Conservation (phyloP, 75 land plant genomes). For the Cryptomeria japonica region DNA sequence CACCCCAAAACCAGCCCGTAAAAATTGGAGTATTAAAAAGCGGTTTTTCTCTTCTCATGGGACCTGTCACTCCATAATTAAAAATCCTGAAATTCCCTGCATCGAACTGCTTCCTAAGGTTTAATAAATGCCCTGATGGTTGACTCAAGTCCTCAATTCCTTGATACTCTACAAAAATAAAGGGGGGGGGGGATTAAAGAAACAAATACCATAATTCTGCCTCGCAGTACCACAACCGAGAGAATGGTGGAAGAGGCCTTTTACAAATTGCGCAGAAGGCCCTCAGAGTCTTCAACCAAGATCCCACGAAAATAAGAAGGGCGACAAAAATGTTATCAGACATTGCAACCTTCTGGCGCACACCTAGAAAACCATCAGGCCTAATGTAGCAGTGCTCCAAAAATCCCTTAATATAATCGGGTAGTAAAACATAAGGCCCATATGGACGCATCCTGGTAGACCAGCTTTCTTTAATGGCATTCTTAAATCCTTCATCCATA, state of each 20-base stretch:
- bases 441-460: background rate
- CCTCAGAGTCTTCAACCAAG: background rate
- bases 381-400: background rate
- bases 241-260: background rate
- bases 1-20: too few relatives aligned
- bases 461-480: background rate
- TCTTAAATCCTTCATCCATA: background rate
- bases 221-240: conserved; percentile 15
- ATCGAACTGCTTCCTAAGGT: too few relatives aligned
- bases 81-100: too few relatives aligned
- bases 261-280: background rate
- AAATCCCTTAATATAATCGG: background rate
- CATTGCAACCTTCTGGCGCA: background rate
- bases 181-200: background rate
- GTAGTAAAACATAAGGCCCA: background rate
- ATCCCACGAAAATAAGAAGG: background rate
- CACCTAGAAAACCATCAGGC: background rate
- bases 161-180: background rate
- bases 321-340: background rate
- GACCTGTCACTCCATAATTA: too few relatives aligned
- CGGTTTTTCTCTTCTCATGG: too few relatives aligned
- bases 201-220: conserved; percentile 6
- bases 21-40: too few relatives aligned
- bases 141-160: background rate
- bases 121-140: too few relatives aligned